phyloP scores from a whole-genome alignment of 805 yeast species.

The Candida mattraensis region DNA sequence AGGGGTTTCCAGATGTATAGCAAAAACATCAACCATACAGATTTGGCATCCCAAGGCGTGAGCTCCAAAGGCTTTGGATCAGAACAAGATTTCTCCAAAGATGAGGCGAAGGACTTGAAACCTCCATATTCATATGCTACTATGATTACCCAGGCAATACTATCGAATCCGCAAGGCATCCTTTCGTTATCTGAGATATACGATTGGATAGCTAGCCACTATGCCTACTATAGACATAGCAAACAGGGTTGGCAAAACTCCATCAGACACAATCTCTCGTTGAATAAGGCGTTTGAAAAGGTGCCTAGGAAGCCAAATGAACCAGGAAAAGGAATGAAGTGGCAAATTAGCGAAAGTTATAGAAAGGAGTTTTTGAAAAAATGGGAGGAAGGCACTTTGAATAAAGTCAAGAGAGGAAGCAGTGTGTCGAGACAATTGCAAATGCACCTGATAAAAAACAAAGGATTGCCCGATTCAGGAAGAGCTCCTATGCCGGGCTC shows the following conservation, averaged over 20 bases:
- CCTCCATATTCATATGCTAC: slow-evolving; percentile 98
- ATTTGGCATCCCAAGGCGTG: slow-evolving; percentile 11
- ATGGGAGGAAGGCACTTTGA: slow-evolving; percentile 72
- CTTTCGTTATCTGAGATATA: slow-evolving; percentile 90
- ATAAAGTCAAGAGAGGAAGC: slow-evolving; percentile 75
- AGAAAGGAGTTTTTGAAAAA: slow-evolving; percentile 81
- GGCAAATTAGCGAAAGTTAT: slow-evolving; percentile 90
- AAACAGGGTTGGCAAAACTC: slow-evolving; percentile 99
- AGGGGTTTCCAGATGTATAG: slow-evolving; percentile 58
- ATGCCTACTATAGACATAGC: slow-evolving; percentile 87
- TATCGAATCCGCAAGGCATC: slow-evolving; percentile 84
- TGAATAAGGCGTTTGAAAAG: slow-evolving; percentile 96
- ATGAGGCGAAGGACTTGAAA: slow-evolving; percentile 88
- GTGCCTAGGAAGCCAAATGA: slow-evolving; percentile 94
- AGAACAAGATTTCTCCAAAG: slow-evolving; percentile 70
- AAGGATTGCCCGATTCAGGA: slow-evolving; percentile 49
- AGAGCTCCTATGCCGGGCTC: slow-evolving; percentile 25
- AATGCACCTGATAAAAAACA: slow-evolving; percentile 64
- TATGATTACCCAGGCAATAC: slow-evolving; percentile 95
- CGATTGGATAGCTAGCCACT: slow-evolving; percentile 82
- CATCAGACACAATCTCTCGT: slow-evolving; percentile 88
- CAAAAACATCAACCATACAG: slow-evolving; percentile 29
- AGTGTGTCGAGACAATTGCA: slow-evolving; percentile 80
- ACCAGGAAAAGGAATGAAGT: slow-evolving; percentile 99
- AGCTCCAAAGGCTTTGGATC: slow-evolving; percentile 15